Evolutionary conservation across 495 filamentous ascomycete species (phyloP).

Genomic region (Entonaema liquescens): DNA sequence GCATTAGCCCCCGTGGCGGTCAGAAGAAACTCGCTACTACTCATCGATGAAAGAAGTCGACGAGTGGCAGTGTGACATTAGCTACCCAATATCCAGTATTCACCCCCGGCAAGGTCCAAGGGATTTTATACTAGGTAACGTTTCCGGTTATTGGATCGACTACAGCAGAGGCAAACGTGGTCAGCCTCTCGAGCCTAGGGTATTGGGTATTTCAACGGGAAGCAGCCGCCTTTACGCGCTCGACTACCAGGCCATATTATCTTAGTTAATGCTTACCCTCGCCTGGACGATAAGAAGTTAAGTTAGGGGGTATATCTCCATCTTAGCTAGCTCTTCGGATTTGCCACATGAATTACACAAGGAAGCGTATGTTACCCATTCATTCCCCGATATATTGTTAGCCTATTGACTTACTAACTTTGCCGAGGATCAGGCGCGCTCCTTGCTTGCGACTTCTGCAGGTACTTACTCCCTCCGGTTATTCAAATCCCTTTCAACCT

Average conservation of each 20-base stretch:
- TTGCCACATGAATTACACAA: constrained; percentile 49
- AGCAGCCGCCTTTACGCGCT: constrained; percentile 39
- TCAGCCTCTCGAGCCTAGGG: constrained; percentile 20
- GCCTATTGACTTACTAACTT: constrained; percentile 32
- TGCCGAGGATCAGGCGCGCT: constrained; percentile 43
- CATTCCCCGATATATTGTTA: constrained; percentile 11
- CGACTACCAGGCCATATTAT: constrained; percentile 14
- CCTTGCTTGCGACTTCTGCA: constrained; percentile 50
- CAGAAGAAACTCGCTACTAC: constrained; percentile 25
- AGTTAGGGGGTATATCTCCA: constrained; percentile 28
- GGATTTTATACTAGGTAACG: constrained; percentile 28
- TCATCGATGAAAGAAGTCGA: constrained; percentile 19
- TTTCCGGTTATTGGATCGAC: constrained; percentile 35
- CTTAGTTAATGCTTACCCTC: constrained; percentile 37
- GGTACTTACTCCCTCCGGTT: constrained; percentile 18
- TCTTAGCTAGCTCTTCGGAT: constrained; percentile 24
- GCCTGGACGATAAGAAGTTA: constrained; percentile 30
- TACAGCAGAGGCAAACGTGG: constrained; percentile 15
- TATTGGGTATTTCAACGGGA: constrained; percentile 42
- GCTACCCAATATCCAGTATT: constrained; percentile 25
- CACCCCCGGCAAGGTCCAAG: constrained; percentile 17
- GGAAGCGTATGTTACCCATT: constrained; percentile 44
- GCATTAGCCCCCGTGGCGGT: constrained; percentile 35
- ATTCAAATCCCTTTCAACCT: constrained; percentile 12
- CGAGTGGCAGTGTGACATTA: constrained; percentile 27